phyloP scores from a whole-genome alignment of 768 basidiomycete species.

The Lentinula edodes region DNA sequence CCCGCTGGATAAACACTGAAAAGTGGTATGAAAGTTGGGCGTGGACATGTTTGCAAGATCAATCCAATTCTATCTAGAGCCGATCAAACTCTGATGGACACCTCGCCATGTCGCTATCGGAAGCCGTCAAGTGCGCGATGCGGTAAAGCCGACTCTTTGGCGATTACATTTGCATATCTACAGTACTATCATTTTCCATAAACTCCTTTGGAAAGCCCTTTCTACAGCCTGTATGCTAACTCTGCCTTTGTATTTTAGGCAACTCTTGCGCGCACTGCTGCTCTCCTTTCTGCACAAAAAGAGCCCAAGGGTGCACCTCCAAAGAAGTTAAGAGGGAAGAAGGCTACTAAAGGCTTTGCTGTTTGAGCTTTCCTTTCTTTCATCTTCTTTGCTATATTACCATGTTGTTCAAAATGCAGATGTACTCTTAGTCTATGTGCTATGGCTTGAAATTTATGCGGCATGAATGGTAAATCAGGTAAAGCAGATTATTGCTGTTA shows the following conservation, averaged over 20 bases:
- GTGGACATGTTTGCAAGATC: slow-evolving; percentile 92
- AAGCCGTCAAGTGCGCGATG: slow-evolving; percentile 54
- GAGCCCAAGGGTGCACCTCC: slow-evolving; percentile 62
- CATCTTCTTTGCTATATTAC: not conserved
- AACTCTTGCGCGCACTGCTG: slow-evolving; percentile 71
- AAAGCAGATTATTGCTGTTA: not conserved
- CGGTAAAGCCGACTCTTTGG: slow-evolving; percentile 68
- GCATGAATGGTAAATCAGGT: not conserved
- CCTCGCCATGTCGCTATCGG: slow-evolving; percentile 77
- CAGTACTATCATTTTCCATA: not conserved
- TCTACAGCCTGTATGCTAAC: slow-evolving; percentile 21
- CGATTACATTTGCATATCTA: slow-evolving; percentile 43
- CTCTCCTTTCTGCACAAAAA: slow-evolving; percentile 62
- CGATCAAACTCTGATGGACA: slow-evolving; percentile 59
- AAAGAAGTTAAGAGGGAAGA: slow-evolving; percentile 74
- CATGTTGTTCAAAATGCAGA: not conserved
- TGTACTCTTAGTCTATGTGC: not conserved
- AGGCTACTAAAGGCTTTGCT: slow-evolving; percentile 25
- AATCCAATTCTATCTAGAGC: slow-evolving; percentile 38
- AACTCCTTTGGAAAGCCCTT: too few relatives aligned
- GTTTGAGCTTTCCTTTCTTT: not conserved
- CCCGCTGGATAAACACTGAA: slow-evolving; percentile 65
- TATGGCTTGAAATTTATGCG: not conserved
- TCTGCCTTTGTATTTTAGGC: slow-evolving; percentile 37
- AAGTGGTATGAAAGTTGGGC: slow-evolving; percentile 76